These are phyloP conservation scores for Torulaspora microellipsoides DNA, from an alignment of 805 yeast species.

Conservation along the genomic window DNA sequence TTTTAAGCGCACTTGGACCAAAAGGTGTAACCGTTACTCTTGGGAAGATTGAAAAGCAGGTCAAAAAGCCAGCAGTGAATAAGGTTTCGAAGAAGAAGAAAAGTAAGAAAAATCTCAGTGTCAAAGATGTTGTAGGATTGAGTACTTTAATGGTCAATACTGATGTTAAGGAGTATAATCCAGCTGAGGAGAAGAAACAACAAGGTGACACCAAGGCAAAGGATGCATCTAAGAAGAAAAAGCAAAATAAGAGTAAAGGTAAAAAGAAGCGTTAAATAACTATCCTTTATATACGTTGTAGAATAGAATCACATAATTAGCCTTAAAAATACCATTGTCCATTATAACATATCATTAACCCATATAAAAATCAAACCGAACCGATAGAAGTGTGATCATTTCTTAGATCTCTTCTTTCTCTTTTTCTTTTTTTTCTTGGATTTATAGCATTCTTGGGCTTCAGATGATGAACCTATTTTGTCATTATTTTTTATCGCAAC, in stretches of 20 bases:
- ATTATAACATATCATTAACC: not conserved
- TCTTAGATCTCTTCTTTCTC: conserved; percentile 16
- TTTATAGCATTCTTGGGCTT: conserved; percentile 4
- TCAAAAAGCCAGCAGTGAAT: conserved; percentile 5
- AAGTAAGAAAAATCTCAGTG: conserved; percentile 8
- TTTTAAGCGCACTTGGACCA: conserved; percentile 72
- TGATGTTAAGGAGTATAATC: conserved; percentile 25
- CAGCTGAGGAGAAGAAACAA: conserved; percentile 10
- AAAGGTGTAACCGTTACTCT: conserved; percentile 43
- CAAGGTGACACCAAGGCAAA: conserved; percentile 9
- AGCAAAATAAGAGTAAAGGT: conserved; percentile 26
- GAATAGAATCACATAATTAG: not conserved
- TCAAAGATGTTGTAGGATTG: conserved; percentile 26
- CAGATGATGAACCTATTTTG: not conserved
- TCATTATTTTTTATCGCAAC: not conserved
- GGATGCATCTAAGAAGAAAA: conserved; percentile 18
- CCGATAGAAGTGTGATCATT: conserved; percentile 1
- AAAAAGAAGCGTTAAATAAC: conserved; percentile 24
- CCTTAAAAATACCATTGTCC: not conserved
- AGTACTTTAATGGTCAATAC: conserved; percentile 28
- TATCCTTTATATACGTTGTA: no score
- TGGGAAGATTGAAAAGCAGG: conserved; percentile 24
- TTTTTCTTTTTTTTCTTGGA: conserved; percentile 16
- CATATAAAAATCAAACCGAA: no score
- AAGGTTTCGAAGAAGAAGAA: conserved; percentile 7